Evolutionary conservation across 306 rosid genomes (phyloP), one percentile per base, ranked within the genome.

Genomic region (Quercus robur): DNA sequence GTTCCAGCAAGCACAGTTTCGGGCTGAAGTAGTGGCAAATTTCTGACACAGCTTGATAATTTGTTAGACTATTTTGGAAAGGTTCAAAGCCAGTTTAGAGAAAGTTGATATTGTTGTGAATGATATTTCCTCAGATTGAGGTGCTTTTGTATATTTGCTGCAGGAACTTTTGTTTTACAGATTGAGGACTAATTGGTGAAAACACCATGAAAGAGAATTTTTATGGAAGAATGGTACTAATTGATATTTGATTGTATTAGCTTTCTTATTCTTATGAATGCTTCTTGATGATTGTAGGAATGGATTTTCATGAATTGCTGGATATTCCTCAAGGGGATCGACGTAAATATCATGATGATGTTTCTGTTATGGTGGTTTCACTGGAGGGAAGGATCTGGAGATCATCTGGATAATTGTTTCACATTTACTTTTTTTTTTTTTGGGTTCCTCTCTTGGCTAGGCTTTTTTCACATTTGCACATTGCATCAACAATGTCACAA

Each of bases 301-400:
- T 87, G 93, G 85, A 89, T 58, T 89, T 89, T 80, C 90, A 85
- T 71, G 93, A 89, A 77, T 73, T 89, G 85, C 86, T 87, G 61
- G 93, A 85, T 75, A 85, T 87, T 83, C 93, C 93, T 66, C 84
- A 89, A 3, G 93, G 93, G 58, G 93, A 89, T 79, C 62, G 93
- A 54, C 88, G 90, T 20, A 89, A 89, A 81, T 89, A 89, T 77
- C 93, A 89, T 69, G 93, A 89, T 68, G 90, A 89, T 80, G 93
- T 89, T 8, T 87, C 89, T 56, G 93, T 89, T 15, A 87, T 89
- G 90, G 89, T 89, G 46, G 88, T 89, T 77, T 87, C 93, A 54
- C 81, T 87, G 74, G 90, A 89, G 81, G 93, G 93, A 72, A 89
- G 91, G 82, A 85, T 89, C 80, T 89, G 93, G 91, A 87, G 81